Evolutionary conservation across 352 stramenopile species (phyloP), one percentile per base, ranked within the genome.

Genomic region (Pythium monospermum): DNA sequence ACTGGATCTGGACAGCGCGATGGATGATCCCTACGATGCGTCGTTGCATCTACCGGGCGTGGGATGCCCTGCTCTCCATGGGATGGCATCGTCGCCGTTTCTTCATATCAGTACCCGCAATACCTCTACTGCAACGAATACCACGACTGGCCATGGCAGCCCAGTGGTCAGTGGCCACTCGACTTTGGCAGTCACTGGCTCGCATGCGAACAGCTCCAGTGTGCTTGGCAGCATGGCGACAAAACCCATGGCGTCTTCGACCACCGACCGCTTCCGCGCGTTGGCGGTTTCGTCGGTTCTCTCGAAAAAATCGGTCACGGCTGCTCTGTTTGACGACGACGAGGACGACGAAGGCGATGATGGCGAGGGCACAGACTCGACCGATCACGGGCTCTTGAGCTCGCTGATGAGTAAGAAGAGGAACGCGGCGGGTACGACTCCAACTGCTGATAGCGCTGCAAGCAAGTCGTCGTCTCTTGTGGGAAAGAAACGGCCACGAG

Each of bases 321-420:
- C 72, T 7, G 65, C 72, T 22, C 54, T 84, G 10, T 72, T 81
- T 57, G 66, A 75, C 6, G 64, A 84, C 19, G 64, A 85, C 32
- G 62, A 79, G 30, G 64, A 84, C 19, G 64, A 85, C 32, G 62
- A 79, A 31, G 68, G 54, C 0, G 55, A 63, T 13, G 55, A 64
- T 15, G 44, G 56, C 13, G 44, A 8, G 30, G 30, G 30, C 18
- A 33, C 50, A 10, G 37, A 38, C 2, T 25, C 26, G 1, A 41
- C 31, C 2, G 55, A 64, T 28, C 49, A 55, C 3, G 57, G 59
- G 36, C 27, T 59, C 15, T 38, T 64, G 30, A 59, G 42, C 39
- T 47, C 57, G 37, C 38, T 64, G 5, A 35, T 50, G 19, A 28
- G 44, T 3, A 55, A 59, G 28, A 64, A 64, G 37, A 21, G 39